phyloP scores from a whole-genome alignment of 179 eudicot genomes.

The Camellia oleifera region DNA sequence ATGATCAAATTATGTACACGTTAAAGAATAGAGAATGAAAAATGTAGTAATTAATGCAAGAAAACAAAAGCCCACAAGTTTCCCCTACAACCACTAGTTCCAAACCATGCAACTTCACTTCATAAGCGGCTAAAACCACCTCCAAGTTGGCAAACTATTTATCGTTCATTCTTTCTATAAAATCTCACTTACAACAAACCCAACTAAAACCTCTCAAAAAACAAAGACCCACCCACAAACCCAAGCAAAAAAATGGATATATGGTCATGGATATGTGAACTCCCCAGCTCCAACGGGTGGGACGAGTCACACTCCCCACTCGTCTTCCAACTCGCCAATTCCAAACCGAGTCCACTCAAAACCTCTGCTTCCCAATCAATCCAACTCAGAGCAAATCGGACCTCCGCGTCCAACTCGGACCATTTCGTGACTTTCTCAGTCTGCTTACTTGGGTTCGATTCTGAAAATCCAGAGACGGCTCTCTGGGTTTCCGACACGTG shows the following conservation, averaged over 20 bases:
- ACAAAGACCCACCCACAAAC: background rate
- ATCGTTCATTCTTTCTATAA: constrained; percentile 35
- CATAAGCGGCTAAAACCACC: constrained; percentile 31
- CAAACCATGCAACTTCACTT: background rate
- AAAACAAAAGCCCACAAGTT: constrained; percentile 20
- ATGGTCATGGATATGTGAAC: constrained; percentile 87
- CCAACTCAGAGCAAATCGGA: constrained; percentile 48
- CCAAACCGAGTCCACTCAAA: constrained; percentile 2
- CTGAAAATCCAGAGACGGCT: constrained; percentile 21
- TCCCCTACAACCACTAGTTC: constrained; percentile 24
- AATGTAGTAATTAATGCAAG: constrained; percentile 18
- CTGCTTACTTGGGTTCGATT: constrained; percentile 32
- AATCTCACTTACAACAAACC: background rate
- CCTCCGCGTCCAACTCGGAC: constrained; percentile 31
- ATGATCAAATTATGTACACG: no score
- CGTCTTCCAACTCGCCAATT: constrained; percentile 43
- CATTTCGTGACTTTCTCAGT: constrained; percentile 48
- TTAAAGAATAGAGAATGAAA: background rate
- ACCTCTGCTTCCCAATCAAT: constrained; percentile 32
- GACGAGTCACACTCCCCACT: constrained; percentile 39
- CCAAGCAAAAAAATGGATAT: constrained; percentile 48
- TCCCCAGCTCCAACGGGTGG: constrained; percentile 57
- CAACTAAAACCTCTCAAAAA: background rate
- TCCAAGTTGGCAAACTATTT: constrained; percentile 33
- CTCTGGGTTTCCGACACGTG: constrained; percentile 78